These are phyloP conservation scores for Aspergillus diversus DNA, from an alignment of 495 filamentous ascomycete genomes.

Conservation along the genomic window DNA sequence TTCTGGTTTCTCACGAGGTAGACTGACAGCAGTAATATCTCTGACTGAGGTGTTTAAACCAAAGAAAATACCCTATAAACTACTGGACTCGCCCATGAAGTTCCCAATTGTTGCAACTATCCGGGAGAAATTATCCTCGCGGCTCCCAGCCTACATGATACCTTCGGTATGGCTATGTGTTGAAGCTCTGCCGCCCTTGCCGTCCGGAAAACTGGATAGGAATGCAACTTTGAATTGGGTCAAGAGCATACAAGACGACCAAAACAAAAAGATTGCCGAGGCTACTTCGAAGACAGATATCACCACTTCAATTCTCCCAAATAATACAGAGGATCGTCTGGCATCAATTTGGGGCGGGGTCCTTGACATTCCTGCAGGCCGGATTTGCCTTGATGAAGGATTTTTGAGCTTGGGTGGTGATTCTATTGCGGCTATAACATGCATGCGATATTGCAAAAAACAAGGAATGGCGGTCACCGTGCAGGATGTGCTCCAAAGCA, in stretches of 20 bases:
- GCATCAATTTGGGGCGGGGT: slow-evolving; percentile 52
- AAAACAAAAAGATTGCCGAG: slow-evolving; percentile 21
- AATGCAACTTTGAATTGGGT: slow-evolving; percentile 44
- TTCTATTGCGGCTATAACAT: slow-evolving; percentile 72
- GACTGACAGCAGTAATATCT: slow-evolving; percentile 44
- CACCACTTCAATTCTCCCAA: background rate
- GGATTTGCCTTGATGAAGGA: slow-evolving; percentile 57
- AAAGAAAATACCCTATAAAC: slow-evolving; percentile 30
- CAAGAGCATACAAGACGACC: slow-evolving; percentile 36
- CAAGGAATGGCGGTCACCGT: slow-evolving; percentile 52
- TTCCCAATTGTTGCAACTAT: slow-evolving; percentile 31
- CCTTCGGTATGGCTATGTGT: slow-evolving; percentile 56
- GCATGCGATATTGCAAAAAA: slow-evolving; percentile 55
- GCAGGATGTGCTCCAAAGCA: slow-evolving; percentile 51
- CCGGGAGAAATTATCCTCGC: slow-evolving; percentile 36
- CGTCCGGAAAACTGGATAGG: slow-evolving; percentile 58
- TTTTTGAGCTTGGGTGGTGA: slow-evolving; percentile 71
- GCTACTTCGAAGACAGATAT: background rate
- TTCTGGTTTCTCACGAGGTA: slow-evolving; percentile 42
- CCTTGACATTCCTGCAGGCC: slow-evolving; percentile 50
- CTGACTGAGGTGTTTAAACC: slow-evolving; percentile 29
- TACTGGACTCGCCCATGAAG: slow-evolving; percentile 30
- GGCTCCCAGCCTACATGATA: slow-evolving; percentile 59
- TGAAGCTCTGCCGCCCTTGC: slow-evolving; percentile 51
- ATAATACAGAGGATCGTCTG: background rate